Percentiles rank a stretch among this genome's conserved stretches.
phyloP scores from a whole-genome alignment of 192 early-diverging fungal genomes.

The Irineochytrium annulatum region DNA sequence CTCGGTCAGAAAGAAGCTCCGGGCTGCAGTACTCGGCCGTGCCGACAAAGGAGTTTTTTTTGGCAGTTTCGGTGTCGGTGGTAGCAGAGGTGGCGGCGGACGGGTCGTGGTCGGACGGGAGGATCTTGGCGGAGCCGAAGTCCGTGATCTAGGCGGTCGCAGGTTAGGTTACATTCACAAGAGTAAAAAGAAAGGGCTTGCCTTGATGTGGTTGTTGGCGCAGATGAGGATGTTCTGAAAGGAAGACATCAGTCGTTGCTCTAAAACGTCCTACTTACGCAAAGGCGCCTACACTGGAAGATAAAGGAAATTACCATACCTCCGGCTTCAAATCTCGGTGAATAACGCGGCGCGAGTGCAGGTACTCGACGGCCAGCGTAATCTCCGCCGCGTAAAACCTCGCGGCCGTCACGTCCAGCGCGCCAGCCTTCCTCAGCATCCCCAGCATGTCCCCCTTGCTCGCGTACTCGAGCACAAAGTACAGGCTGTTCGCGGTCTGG shows the following conservation, averaged over 20 bases:
- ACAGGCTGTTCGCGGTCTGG: slow-evolving; percentile 84
- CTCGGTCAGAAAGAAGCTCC: slow-evolving; percentile 87
- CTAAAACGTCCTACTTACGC: background rate
- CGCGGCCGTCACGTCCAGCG: slow-evolving; percentile 25
- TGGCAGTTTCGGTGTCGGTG: slow-evolving; percentile 19
- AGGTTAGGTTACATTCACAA: background rate
- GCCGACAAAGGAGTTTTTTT: slow-evolving; percentile 91
- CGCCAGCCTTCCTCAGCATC: slow-evolving; percentile 52
- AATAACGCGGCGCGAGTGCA: slow-evolving; percentile 76
- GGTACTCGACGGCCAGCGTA: slow-evolving; percentile 77
- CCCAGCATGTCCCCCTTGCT: slow-evolving; percentile 87
- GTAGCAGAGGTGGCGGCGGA: background rate
- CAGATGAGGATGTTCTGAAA: slow-evolving; percentile 74
- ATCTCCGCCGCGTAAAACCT: slow-evolving; percentile 88
- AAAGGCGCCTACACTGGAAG: background rate
- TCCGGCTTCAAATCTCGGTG: slow-evolving; percentile 98
- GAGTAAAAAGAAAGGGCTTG: background rate
- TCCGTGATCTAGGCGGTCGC: slow-evolving; percentile 45
- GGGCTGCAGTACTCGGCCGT: slow-evolving; percentile 99
- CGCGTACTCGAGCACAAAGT: slow-evolving; percentile 90
- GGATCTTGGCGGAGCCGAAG: slow-evolving; percentile 91
- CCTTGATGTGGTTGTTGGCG: slow-evolving; percentile 84
- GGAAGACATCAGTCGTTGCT: background rate
- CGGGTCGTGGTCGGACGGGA: slow-evolving; percentile 13
- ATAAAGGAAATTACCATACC: slow-evolving; percentile 12